Conservation (phyloP, 1,284 basidiomycete genomes). For the Ceratobasidium sp. region DNA sequence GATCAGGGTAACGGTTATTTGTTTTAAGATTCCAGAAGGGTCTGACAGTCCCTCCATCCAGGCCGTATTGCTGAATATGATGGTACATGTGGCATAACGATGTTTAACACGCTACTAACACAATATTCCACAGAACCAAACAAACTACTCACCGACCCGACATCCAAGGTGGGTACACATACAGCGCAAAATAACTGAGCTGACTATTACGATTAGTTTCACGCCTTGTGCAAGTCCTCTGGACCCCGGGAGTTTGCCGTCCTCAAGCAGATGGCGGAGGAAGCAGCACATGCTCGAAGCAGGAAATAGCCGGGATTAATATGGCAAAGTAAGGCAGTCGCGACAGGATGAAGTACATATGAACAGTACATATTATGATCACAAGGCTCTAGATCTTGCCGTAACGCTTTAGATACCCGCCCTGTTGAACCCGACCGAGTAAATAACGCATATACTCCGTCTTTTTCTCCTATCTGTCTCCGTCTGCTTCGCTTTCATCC, state of each 20-base stretch:
- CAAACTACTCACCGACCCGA: conserved; percentile 69
- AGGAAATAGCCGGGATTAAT: too few species aligned
- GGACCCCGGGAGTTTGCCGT: conserved; percentile 82
- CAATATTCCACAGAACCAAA: conserved; percentile 59
- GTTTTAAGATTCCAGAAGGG: not conserved
- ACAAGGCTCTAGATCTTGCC: too few species aligned
- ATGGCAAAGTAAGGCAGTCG: too few species aligned
- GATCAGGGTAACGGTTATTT: conserved; percentile 70
- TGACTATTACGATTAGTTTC: conserved; percentile 67
- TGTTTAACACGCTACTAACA: not conserved
- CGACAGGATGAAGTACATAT: too few species aligned
- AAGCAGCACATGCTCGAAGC: conserved; percentile 22
- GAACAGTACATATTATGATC: too few species aligned
- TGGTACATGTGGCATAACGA: conserved; percentile 52
- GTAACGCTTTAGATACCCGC: too few species aligned
- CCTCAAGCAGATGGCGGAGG: conserved; percentile 57
- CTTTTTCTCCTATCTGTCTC: too few species aligned
- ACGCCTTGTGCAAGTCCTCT: conserved; percentile 82
- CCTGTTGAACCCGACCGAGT: too few species aligned
- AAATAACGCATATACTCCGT: too few species aligned
- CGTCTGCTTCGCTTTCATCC: too few species aligned
- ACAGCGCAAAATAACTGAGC: not conserved
- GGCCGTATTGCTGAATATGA: conserved; percentile 83
- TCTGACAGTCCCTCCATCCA: conserved; percentile 49
- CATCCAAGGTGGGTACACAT: conserved; percentile 46